Conservation (phyloP, 192 early-diverging fungal species). For the Phycomyces nitens region DNA sequence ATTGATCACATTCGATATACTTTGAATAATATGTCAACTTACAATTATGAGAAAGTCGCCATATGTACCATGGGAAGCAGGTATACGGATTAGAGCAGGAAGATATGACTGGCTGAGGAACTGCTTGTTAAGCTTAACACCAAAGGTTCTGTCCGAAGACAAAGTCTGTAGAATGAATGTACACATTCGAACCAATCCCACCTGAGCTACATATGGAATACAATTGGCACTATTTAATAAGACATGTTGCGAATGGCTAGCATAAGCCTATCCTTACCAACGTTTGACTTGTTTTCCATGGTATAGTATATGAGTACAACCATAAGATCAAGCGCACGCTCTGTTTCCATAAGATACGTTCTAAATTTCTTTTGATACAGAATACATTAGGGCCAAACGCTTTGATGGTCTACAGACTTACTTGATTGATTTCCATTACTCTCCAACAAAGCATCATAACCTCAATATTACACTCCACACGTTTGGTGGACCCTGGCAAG, state of each 20-base stretch:
- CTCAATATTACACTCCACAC: slow-evolving; percentile 59
- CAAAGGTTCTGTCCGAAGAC: slow-evolving; percentile 65
- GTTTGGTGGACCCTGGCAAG: slow-evolving; percentile 72
- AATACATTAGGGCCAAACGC: no score
- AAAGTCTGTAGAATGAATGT: slow-evolving; percentile 69
- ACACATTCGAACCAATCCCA: slow-evolving; percentile 73
- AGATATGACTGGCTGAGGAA: slow-evolving; percentile 59
- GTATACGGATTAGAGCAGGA: slow-evolving; percentile 58
- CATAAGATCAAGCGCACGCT: slow-evolving; percentile 58
- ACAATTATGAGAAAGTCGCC: slow-evolving; percentile 83
- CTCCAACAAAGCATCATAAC: slow-evolving; percentile 84
- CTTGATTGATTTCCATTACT: slow-evolving; percentile 75
- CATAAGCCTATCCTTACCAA: no score
- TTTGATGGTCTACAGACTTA: slow-evolving; percentile 27
- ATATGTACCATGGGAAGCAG: slow-evolving; percentile 59
- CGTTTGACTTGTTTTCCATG: slow-evolving; percentile 55
- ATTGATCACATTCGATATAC: no score
- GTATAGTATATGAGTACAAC: slow-evolving; percentile 61
- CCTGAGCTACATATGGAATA: no score
- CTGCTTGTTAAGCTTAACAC: slow-evolving; percentile 57
- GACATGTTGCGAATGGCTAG: neutral
- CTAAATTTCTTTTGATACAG: slow-evolving; percentile 53
- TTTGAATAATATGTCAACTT: slow-evolving; percentile 31
- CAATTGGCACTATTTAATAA: no score
- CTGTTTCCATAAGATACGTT: slow-evolving; percentile 55